Evolutionary conservation across 2,329 filamentous ascomycete species (phyloP).

Genomic region (Trichoderma sp.): DNA sequence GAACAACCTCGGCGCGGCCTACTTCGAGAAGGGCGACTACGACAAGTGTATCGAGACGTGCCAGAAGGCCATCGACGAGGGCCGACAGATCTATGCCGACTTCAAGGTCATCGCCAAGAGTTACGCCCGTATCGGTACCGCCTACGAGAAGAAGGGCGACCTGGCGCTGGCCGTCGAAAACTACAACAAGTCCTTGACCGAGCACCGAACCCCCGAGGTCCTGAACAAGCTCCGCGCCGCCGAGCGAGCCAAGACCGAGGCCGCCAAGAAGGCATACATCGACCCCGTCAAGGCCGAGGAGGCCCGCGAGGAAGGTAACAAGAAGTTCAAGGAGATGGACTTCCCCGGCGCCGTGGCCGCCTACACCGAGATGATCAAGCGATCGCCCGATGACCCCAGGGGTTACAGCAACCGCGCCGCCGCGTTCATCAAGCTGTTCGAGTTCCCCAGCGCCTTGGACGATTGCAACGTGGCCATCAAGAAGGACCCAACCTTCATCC

Average conservation of each 20-base stretch:
- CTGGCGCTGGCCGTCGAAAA: slow-evolving; percentile 77
- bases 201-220: slow-evolving; percentile 94
- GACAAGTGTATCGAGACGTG: slow-evolving; percentile 84
- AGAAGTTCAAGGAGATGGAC: slow-evolving; percentile 95
- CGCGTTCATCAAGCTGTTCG: slow-evolving; percentile 93
- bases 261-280: slow-evolving; percentile 77
- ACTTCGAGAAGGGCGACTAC: slow-evolving; percentile 96
- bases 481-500: slow-evolving; percentile 88
- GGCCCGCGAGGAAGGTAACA: slow-evolving; percentile 90
- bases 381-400: slow-evolving; percentile 85
- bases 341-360: slow-evolving; percentile 94
- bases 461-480: slow-evolving; percentile 93
- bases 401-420: slow-evolving; percentile 98
- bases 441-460: slow-evolving; percentile 88
- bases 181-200: slow-evolving; percentile 92
- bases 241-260: slow-evolving; percentile 81
- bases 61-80: slow-evolving; percentile 85
- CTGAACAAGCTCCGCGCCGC: slow-evolving; percentile 88
- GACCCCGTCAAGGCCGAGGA: slow-evolving; percentile 92
- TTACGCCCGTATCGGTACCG: slow-evolving; percentile 92
- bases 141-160: slow-evolving; percentile 89
- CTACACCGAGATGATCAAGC: slow-evolving; percentile 96
- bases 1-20: slow-evolving; percentile 91
- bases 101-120: slow-evolving; percentile 99
- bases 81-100: slow-evolving; percentile 85